Base-by-base conservation (phyloP, 257 asterid genomes). In the Nyctanthes arbortristis region DNA sequence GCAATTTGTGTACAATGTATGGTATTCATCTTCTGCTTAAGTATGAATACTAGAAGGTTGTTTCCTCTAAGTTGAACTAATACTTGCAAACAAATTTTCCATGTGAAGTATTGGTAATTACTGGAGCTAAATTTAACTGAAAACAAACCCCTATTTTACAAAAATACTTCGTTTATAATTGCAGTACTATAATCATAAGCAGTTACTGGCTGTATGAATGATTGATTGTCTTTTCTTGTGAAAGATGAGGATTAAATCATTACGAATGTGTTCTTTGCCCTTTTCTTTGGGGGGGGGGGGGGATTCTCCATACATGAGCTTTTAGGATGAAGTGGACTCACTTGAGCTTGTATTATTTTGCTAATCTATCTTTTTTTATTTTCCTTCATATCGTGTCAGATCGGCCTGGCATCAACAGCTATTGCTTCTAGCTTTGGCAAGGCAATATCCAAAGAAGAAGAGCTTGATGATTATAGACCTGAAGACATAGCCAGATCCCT, bases 371-470 rank as follows among this genome's bases (percentile, higher is more conserved):
- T 58, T 67, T 60, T 45, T 45, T 7, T 18, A n/a, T 35, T 25
- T 29, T 64, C 36, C 57, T 57, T 57, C 8, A 61, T 25, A 62
- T 30, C 22, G n/a, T 69, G 61, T 69, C 87, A 92, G 97, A 84
- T 92, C 74, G 98, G 98, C 69, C 96, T 92, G 68, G 18, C 88
- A 56, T 92, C 96, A 60, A 89, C 96, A 32, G 76, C 87, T 28
- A 92, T 92, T 72, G 98, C 98, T 71, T 92, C 96, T 79, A 92
- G 96, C 84, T 89, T 89, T 45, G 96, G 98, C 36, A 92, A 89
- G 90, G 87, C 89, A 20, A 52, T 89, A 75, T 83, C 97, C n/a
- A 87, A 82, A 78, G 80, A 85, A 72, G 82, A 81, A 81, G 91
- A 86, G 47, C 92, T 85, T 35, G 86, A 89, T 43, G 95, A 89